Evolutionary conservation across 129 eudicot species (phyloP), one percentile per base, ranked within the genome.

Genomic region (Silybum marianum): DNA sequence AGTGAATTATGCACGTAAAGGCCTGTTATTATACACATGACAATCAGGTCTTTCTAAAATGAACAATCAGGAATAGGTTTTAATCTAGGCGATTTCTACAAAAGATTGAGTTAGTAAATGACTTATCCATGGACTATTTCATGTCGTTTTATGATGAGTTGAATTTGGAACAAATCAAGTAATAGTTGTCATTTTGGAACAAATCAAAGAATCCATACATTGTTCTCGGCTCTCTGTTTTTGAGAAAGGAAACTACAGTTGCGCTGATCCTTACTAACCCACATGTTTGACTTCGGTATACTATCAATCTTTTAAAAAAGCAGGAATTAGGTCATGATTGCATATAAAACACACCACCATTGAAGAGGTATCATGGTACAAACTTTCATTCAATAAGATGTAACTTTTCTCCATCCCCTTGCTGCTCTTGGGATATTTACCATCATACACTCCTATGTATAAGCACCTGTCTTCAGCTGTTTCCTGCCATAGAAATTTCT

Each of bases 61-160:
- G 44, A 72, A 28, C 51, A 80, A 24, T 58, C 73, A 12, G 18
- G 39, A 39, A 19, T 62, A 25, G 19, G 75, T 26, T 51, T 69
- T 51, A 14, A 42, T 69, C 28, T 25, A 78, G 75, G 69, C 12
- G 51, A 46, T 48, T 79, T 79, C 54, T 46, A 70, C 77, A 71
- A 12, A 70, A n/a, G 70, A 69, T 21, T 79, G 25, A 54, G 70
- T 70, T 46, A 32, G 22, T 21, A 54, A 70, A 48, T 1, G 13
- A 30, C 21, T 28, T n/a, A n/a, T n/a, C n/a, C n/a, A n/a, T n/a
- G n/a, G n/a, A n/a, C n/a, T n/a, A n/a, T n/a, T n/a, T n/a, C n/a
- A n/a, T n/a, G n/a, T n/a, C n/a, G n/a, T n/a, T n/a, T n/a, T n/a
- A n/a, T n/a, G n/a, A n/a, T n/a, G n/a, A n/a, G n/a, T n/a, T n/a